Percentiles rank a stretch among this genome's conserved stretches.
Conservation (phyloP, 441 rosid species). For the Populus hybrid region DNA sequence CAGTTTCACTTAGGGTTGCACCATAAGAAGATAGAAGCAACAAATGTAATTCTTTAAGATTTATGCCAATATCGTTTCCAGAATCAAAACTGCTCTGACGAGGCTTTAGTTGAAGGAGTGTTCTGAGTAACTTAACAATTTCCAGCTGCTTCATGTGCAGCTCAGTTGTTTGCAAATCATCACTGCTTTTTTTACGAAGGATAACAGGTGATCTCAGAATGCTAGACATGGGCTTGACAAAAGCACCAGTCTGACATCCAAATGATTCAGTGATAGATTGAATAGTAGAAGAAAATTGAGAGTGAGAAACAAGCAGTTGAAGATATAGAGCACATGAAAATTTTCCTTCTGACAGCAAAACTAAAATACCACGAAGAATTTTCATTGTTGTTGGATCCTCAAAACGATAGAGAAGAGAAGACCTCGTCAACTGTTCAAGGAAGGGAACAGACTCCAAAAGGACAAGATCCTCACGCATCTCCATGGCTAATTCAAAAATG, state of each 20-base stretch:
- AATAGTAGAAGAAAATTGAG: conserved; percentile 71
- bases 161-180: conserved; percentile 32
- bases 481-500: conserved; percentile 42
- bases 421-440: conserved; percentile 63
- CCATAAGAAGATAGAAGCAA: conserved; percentile 88
- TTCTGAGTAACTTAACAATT: conserved; percentile 67
- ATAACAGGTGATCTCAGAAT: conserved; percentile 56
- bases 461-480: conserved; percentile 54
- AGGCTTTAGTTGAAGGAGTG: conserved; percentile 38
- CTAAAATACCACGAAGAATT: conserved; percentile 46
- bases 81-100: conserved; percentile 28
- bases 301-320: conserved; percentile 75
- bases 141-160: conserved; percentile 48
- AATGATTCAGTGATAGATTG: conserved; percentile 37
- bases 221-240: conserved; percentile 70
- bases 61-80: conserved; percentile 50
- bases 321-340: conserved; percentile 52
- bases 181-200: conserved; percentile 27
- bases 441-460: conserved; percentile 61
- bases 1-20: conserved; percentile 74
- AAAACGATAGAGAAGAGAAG: conserved; percentile 72
- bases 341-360: conserved; percentile 52
- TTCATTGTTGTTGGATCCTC: conserved; percentile 65
- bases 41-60: conserved; percentile 60
- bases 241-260: conserved; percentile 46